Evolutionary conservation across 345 rosid genomes (phyloP).

Genomic region (Acer yangbiense): DNA sequence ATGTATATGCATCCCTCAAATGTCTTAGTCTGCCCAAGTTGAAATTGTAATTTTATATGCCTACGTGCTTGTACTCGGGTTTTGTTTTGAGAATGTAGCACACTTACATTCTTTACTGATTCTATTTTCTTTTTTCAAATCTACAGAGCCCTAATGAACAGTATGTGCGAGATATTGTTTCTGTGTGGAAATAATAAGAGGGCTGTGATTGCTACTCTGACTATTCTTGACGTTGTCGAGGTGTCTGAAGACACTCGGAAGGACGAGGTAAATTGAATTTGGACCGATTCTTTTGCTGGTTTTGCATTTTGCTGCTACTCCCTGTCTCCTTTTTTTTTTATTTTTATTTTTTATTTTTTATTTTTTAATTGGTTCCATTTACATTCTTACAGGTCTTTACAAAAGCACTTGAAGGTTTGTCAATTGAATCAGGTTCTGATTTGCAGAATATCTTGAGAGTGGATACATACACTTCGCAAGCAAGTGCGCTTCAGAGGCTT

Average conservation of each 20-base stretch:
- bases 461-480: conserved; percentile 50
- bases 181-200: conserved; percentile 74
- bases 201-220: conserved; percentile 67
- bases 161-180: conserved; percentile 95
- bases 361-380: conserved; percentile 15
- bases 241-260: conserved; percentile 32
- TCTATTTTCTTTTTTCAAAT: background rate
- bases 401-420: conserved; percentile 62
- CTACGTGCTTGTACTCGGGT: background rate
- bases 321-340: no score
- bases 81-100: background rate
- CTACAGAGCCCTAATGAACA: conserved; percentile 78
- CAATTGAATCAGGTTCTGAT: conserved; percentile 82
- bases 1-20: background rate
- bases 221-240: conserved; percentile 34
- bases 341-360: background rate
- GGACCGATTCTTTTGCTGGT: conserved; percentile 19
- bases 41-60: background rate
- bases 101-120: background rate
- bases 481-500: conserved; percentile 58
- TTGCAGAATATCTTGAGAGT: conserved; percentile 73
- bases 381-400: conserved; percentile 44
- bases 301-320: conserved; percentile 13
- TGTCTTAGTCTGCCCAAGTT: background rate
- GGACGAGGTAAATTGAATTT: conserved; percentile 57